Evolutionary conservation across 2,329 filamentous ascomycete species (phyloP).

Genomic region (Alternaria hordeiaustralica): DNA sequence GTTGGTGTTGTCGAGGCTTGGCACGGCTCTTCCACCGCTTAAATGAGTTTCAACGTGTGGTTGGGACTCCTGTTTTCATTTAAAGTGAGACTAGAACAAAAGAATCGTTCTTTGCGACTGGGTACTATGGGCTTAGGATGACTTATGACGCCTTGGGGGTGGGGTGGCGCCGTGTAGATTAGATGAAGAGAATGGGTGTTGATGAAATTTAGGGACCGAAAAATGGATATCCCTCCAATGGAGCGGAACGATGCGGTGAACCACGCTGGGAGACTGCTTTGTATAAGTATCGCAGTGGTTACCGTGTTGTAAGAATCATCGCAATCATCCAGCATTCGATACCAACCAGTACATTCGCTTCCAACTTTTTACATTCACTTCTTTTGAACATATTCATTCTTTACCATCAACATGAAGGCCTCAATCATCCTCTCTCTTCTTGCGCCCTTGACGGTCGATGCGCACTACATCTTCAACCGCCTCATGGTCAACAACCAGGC

Average conservation of each 20-base stretch:
- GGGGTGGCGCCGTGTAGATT: neutral
- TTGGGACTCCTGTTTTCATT: conserved; percentile 15
- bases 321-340: conserved; percentile 13
- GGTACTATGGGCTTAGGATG: conserved; percentile 2
- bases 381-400: conserved; percentile 13
- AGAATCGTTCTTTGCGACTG: neutral
- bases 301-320: conserved; percentile 1
- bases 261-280: neutral
- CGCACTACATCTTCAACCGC: conserved; percentile 48
- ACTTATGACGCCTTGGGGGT: neutral
- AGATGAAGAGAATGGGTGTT: conserved; percentile 13
- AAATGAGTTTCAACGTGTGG: conserved; percentile 12
- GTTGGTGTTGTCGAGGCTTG: conserved; percentile 5
- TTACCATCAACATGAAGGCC: conserved; percentile 37
- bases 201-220: neutral
- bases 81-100: conserved; percentile 11
- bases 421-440: conserved; percentile 34
- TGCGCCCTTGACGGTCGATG: conserved; percentile 32
- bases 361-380: conserved; percentile 13
- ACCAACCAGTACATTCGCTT: conserved; percentile 8
- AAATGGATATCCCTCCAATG: conserved; percentile 2
- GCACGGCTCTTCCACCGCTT: conserved; percentile 13
- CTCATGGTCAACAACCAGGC: conserved; percentile 42
- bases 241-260: conserved; percentile 1
- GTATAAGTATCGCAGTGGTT: conserved; percentile 5